A percentile compares a stretch with the other conserved stretches of the same genome.
phyloP scores from a whole-genome alignment of 441 rosid genomes.

The Manihot esculenta region DNA sequence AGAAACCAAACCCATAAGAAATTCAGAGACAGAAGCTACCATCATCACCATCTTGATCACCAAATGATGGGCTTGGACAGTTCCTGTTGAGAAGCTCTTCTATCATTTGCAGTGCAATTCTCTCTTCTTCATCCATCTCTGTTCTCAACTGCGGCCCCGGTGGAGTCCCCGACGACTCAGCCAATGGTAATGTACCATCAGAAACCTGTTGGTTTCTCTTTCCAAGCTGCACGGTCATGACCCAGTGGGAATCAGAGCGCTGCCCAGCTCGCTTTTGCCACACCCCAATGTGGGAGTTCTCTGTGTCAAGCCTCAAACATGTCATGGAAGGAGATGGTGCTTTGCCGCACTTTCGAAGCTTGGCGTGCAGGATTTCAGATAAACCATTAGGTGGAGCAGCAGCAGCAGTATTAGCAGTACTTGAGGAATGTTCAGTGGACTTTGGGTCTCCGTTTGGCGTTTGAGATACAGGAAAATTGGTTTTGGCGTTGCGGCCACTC shows the following conservation, averaged over 20 bases:
- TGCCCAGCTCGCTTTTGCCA: slow-evolving; percentile 92
- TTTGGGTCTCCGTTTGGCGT: slow-evolving; percentile 28
- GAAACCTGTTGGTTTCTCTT: slow-evolving; percentile 15
- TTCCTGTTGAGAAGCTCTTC: slow-evolving; percentile 77
- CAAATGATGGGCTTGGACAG: slow-evolving; percentile 44
- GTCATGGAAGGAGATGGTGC: slow-evolving; percentile 78
- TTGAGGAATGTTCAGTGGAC: background rate
- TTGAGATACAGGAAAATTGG: slow-evolving; percentile 58
- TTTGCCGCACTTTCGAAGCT: slow-evolving; percentile 73
- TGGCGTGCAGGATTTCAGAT: slow-evolving; percentile 65
- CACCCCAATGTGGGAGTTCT: slow-evolving; percentile 80
- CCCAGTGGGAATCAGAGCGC: slow-evolving; percentile 70
- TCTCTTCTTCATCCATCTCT: slow-evolving; percentile 60
- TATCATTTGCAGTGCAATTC: slow-evolving; percentile 78
- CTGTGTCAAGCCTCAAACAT: slow-evolving; percentile 79
- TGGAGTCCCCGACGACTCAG: slow-evolving; percentile 9
- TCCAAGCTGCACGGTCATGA: slow-evolving; percentile 77
- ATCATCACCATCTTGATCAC: slow-evolving; percentile 8
- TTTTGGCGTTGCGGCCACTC: slow-evolving; percentile 76
- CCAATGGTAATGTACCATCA: slow-evolving; percentile 6
- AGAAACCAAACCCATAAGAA: background rate
- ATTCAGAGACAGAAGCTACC: background rate
- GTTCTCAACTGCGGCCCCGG: slow-evolving; percentile 22
- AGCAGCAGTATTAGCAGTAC: background rate
- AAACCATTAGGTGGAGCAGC: slow-evolving; percentile 33